Conservation (phyloP, 1,284 basidiomycete species). For the Takashimella tepidaria region DNA sequence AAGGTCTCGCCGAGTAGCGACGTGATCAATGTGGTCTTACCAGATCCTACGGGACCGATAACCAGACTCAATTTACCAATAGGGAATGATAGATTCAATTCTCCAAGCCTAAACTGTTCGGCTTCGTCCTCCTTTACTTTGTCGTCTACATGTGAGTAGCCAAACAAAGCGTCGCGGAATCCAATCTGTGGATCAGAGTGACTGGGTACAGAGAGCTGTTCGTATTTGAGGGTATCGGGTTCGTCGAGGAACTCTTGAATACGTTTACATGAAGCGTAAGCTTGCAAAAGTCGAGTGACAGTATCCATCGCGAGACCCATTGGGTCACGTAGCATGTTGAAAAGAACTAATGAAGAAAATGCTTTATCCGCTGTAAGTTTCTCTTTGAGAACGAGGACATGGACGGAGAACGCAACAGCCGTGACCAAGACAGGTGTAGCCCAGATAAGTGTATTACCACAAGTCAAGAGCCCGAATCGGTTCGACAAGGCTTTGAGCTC, state of each 20-base stretch:
- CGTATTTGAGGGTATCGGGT: constrained; percentile 55
- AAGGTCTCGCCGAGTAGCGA: constrained; percentile 55
- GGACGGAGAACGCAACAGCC: constrained; percentile 50
- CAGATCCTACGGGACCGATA: constrained; percentile 51
- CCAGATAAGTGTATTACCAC: constrained; percentile 47
- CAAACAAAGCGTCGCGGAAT: constrained; percentile 51
- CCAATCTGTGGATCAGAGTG: constrained; percentile 49
- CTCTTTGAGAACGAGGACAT: constrained; percentile 38
- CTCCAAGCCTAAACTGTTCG: constrained; percentile 47
- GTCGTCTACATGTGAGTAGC: constrained; percentile 24
- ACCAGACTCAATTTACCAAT: constrained; percentile 45
- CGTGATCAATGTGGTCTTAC: constrained; percentile 66
- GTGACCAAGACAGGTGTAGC: constrained; percentile 52
- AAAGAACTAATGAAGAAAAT: constrained; percentile 53
- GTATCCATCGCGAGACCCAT: constrained; percentile 38
- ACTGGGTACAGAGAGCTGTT: constrained; percentile 46
- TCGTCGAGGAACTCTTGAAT: constrained; percentile 52
- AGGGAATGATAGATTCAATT: constrained; percentile 51
- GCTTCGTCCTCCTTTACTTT: constrained; percentile 11
- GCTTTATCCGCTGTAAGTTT: constrained; percentile 40
- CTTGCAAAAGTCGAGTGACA: constrained; percentile 50
- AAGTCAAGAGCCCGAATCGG: constrained; percentile 46
- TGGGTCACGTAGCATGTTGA: constrained; percentile 50
- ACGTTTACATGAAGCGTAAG: constrained; percentile 47
- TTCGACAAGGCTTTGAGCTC: constrained; percentile 50